Conservation (phyloP, 2,329 filamentous ascomycete genomes). For the Cladorrhinum sp. region DNA sequence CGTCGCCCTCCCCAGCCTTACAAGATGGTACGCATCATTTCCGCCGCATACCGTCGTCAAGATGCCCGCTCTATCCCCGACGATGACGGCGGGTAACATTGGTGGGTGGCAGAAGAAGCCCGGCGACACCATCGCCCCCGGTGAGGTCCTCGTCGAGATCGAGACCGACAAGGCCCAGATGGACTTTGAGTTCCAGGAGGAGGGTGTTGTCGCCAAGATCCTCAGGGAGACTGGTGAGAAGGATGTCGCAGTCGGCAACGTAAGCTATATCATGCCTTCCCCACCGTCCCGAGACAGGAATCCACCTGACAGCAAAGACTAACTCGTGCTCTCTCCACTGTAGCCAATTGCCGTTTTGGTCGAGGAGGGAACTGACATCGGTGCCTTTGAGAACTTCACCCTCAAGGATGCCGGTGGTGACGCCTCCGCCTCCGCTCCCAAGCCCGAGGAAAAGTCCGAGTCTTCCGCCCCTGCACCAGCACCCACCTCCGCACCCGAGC, state of each 20-base stretch:
- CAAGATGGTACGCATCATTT: conserved; percentile 75
- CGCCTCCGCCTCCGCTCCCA: conserved; percentile 59
- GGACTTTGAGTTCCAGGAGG: conserved; percentile 99
- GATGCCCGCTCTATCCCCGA: conserved; percentile 97
- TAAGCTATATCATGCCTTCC: conserved; percentile 51
- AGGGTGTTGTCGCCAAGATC: conserved; percentile 91
- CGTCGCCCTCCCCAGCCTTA: conserved; percentile 50
- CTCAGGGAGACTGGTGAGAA: conserved; percentile 91
- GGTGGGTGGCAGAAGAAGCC: conserved; percentile 97
- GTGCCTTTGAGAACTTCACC: conserved; percentile 84
- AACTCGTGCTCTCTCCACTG: conserved; percentile 11
- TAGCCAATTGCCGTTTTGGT: conserved; percentile 95
- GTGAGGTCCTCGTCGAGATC: conserved; percentile 95
- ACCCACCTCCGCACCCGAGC: conserved; percentile 51
- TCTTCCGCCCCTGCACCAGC: conserved; percentile 57
- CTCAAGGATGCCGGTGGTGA: conserved; percentile 88
- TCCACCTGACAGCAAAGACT: conserved; percentile 13
- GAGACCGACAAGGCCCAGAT: conserved; percentile 99
- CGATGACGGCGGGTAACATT: conserved; percentile 96
- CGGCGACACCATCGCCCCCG: conserved; percentile 81
- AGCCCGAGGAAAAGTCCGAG: conserved; percentile 63
- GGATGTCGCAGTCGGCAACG: conserved; percentile 89
- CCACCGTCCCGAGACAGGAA: conserved; percentile 8
- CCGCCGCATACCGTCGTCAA: conserved; percentile 91
- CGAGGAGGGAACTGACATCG: conserved; percentile 83